Evolutionary conservation across 2,329 filamentous ascomycete genomes (phyloP), one percentile per base, ranked within the genome.

Genomic region (Colletotrichum sp.): DNA sequence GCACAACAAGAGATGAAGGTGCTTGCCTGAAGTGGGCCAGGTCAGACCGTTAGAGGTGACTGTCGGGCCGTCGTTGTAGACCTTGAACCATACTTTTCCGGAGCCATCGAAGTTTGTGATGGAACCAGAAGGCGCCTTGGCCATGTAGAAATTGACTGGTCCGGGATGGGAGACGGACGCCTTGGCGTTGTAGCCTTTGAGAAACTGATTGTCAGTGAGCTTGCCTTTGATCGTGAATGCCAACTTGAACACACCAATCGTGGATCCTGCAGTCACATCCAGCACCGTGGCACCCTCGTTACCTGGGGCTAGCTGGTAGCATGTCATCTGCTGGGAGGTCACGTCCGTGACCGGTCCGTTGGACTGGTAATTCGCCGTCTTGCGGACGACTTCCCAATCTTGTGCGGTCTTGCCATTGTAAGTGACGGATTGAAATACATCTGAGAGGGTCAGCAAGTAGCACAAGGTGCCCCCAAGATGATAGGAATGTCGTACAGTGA

Each of bases 341-440:
- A 90, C 88, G 76, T 88, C 84, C 5, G 87, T 87, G 44, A 90
- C 88, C 75, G 87, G 87, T 2, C 85, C 86, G 78, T 89, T 89
- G 80, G 81, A 84, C 80, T 90, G 87, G 80, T 84, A 89, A 82
- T 89, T 89, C 64, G 86, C 84, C 12, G 88, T 89, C 78, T 86
- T 86, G 28, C 88, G 84, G 62, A 89, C 85, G 57, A 86, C 84
- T 63, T 86, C 84, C 88, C 88, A 90, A 80, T 88, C 87, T 60
- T 69, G 77, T 1, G 84, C 84, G 64, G 80, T 79, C 26, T 75
- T 77, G 49, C 83, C 80, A 52, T 80, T 79, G 9, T 83, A 82
- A 52, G 82, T 80, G n/a, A 86, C 81, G 67, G 83, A 84, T 12
- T 86, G 86, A 80, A 88, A 87, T 60, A 83, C 84, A 75, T 88